Conservation (phyloP, 768 basidiomycete species). For the Clavulina sp. region DNA sequence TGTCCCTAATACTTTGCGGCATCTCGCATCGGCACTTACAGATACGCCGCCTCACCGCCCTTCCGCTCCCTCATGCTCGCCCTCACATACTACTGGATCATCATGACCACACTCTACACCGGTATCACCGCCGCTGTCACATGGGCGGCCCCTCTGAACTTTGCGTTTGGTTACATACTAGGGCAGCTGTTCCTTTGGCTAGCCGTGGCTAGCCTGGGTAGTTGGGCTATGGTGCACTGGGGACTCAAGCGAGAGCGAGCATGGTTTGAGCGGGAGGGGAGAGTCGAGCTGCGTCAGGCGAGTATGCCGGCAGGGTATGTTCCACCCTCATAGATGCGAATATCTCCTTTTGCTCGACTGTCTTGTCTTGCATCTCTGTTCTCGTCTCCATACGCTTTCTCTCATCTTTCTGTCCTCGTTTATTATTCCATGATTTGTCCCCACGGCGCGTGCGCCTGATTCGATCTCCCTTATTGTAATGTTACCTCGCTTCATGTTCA, state of each 20-base stretch:
- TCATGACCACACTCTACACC: slow-evolving; percentile 10
- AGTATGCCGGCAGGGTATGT: too few relatives aligned
- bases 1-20: neutral
- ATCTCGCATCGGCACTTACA: neutral
- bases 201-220: neutral
- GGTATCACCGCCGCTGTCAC: slow-evolving; percentile 12
- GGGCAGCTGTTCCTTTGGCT: slow-evolving; percentile 14
- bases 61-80: slow-evolving; percentile 13
- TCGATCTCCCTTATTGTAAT: too few relatives aligned
- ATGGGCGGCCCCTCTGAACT: slow-evolving; percentile 10
- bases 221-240: neutral
- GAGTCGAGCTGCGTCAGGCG: neutral
- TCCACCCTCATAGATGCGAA: too few relatives aligned
- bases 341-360: too few relatives aligned
- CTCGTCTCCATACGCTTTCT: too few relatives aligned
- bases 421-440: too few relatives aligned
- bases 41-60: slow-evolving; percentile 15
- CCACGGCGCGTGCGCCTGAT: too few relatives aligned
- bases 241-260: neutral
- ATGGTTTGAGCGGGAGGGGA: neutral
- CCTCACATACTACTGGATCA: slow-evolving; percentile 13
- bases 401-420: too few relatives aligned
- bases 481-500: too few relatives aligned
- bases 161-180: slow-evolving; percentile 12
- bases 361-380: too few relatives aligned